Base-by-base conservation (phyloP, 2,329 filamentous ascomycete species). In the Stagonosporopsis tanaceti region DNA sequence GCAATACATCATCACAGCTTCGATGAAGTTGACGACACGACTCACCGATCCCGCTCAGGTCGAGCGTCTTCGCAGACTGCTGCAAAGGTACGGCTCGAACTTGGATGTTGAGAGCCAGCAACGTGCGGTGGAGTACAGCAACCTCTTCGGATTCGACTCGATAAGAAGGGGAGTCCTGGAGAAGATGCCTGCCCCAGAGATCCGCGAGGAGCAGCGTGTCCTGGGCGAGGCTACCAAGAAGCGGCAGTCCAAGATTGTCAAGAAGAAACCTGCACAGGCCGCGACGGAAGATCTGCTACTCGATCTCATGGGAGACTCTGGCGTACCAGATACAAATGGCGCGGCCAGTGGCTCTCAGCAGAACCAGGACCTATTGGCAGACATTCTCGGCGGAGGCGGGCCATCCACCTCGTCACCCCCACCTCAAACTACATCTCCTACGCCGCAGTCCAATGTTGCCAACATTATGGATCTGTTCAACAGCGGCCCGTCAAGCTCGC, bases 121-220 rank as follows among this genome's bases (percentile, higher is more conserved):
- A 77, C 88, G 95, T 74, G 91, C 94, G 5, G 93, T 97, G 20
- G 95, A 99, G 76, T 99, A 98, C 70, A 87, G 89, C 57, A 98
- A 98, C 71, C 83, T 99, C n/a, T 98, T 99, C 70, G 86, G 87
- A 0, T 92, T 92, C 69, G 93, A 99, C 66, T 84, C 92, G 59
- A 91, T 99, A 54, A 88, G 94, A 52, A 86, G 86, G 58, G 95
- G 95, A 56, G 95, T 99, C 2, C 81, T 99, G 11, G 95, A 99
- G 79, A 96, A 95, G 76, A 99, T 99, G 96, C 95, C 95, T 7
- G 87, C 95, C 1, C 95, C 95, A 8, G 94, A 98, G 76, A 98
- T 99, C 71, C 92, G 94, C 65, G 95, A 99, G 75, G 92, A 96
- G 75, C 94, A 95, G 52, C 85, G 94, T 59, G 93, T 97, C 3